Percentiles rank a stretch among this genome's conserved stretches.
Conservation (phyloP, 192 early-diverging fungal species). For the Helicostylum pulchrum region DNA sequence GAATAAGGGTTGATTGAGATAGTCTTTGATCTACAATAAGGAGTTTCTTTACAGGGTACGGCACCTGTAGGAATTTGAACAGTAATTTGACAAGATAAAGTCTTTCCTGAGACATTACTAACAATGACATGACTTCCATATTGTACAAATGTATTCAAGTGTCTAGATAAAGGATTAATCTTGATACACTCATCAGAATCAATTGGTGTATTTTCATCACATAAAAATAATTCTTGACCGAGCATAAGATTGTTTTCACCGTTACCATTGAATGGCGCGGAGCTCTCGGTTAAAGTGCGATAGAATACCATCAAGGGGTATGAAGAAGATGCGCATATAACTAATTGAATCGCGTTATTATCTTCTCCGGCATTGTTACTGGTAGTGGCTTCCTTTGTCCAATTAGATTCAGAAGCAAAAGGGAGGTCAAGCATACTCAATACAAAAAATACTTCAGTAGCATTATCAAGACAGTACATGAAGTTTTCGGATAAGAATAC, state of each 20-base stretch:
- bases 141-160: background rate
- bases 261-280: background rate
- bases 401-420: constrained; percentile 24
- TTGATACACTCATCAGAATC: constrained; percentile 10
- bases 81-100: constrained; percentile 37
- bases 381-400: constrained; percentile 3
- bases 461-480: constrained; percentile 25
- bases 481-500: constrained; percentile 35
- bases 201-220: background rate
- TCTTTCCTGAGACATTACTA: constrained; percentile 37
- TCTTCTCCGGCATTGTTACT: no score
- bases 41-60: constrained; percentile 23
- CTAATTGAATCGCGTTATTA: background rate
- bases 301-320: constrained; percentile 42
- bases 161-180: constrained; percentile 5
- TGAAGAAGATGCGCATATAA: constrained; percentile 18
- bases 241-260: background rate
- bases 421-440: constrained; percentile 40
- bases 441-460: constrained; percentile 38
- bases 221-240: constrained; percentile 11
- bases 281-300: constrained; percentile 31
- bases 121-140: constrained; percentile 34
- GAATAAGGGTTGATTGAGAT: constrained; percentile 29
- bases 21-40: constrained; percentile 21
- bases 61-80: constrained; percentile 44